phyloP scores from a whole-genome alignment of 257 asterid species.

The Jaltomata sinuosa region DNA sequence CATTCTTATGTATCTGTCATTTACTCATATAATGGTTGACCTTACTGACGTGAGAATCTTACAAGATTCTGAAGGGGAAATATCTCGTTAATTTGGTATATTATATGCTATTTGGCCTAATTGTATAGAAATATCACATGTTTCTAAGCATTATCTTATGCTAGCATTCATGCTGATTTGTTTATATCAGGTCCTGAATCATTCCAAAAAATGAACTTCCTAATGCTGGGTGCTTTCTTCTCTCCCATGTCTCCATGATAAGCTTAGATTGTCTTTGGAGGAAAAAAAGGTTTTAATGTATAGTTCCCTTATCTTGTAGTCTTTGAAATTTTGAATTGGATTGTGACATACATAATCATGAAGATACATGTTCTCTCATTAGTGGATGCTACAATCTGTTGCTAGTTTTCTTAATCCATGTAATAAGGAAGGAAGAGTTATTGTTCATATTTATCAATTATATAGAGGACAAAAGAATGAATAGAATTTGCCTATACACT shows the following conservation, averaged over 20 bases:
- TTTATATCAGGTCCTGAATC: neutral
- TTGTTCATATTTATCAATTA: neutral
- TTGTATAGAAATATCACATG: neutral
- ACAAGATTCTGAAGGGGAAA: neutral
- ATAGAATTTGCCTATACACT: neutral
- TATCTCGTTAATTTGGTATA: neutral
- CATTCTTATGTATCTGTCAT: neutral
- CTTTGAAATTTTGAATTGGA: neutral
- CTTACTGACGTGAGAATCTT: neutral
- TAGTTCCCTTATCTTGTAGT: neutral
- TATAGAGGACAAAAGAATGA: neutral
- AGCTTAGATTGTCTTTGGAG: neutral
- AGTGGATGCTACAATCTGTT: neutral
- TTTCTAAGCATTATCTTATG: neutral
- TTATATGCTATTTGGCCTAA: neutral
- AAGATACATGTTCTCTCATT: neutral
- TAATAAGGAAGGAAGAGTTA: neutral
- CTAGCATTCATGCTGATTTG: neutral
- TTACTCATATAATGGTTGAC: neutral
- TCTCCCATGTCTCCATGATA: neutral
- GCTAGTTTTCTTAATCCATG: neutral
- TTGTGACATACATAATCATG: neutral
- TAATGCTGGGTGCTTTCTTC: neutral
- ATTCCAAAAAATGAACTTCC: neutral
- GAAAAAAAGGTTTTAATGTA: neutral